These are phyloP conservation scores for Boechera stricta DNA, from an alignment of 345 rosid genomes.

Conservation along the genomic window DNA sequence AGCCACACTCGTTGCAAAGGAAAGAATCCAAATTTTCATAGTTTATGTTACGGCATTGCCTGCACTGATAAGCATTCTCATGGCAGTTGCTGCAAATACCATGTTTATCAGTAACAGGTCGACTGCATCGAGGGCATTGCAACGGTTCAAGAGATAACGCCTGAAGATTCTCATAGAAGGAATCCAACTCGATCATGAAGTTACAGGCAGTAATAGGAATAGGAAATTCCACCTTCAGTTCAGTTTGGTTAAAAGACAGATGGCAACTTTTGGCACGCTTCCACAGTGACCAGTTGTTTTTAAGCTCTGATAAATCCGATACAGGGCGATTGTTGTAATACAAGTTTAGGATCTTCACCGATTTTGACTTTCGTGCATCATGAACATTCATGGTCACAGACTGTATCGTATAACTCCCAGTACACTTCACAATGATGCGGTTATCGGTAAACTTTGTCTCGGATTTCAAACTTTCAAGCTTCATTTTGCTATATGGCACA, in stretches of 20 bases:
- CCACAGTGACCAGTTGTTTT: constrained; percentile 97
- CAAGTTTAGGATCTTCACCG: constrained; percentile 94
- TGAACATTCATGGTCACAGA: constrained; percentile 98
- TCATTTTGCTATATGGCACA: constrained; percentile 97
- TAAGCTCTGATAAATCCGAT: constrained; percentile 93
- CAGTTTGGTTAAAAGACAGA: constrained; percentile 95
- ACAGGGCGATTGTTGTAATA: constrained; percentile 98
- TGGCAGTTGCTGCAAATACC: constrained; percentile 98
- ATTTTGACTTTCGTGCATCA: constrained; percentile 97
- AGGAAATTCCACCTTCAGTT: constrained; percentile 96
- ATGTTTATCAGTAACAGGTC: constrained; percentile 95
- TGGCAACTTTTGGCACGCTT: constrained; percentile 99
- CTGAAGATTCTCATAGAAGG: constrained; percentile 99
- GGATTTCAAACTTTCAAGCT: constrained; percentile 95
- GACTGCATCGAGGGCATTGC: constrained; percentile 99
- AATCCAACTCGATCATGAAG: constrained; percentile 99
- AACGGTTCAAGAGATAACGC: constrained; percentile 96
- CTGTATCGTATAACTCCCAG: constrained; percentile 98
- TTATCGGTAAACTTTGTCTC: constrained; percentile 98
- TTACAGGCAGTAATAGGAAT: constrained; percentile 99
- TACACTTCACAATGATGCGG: constrained; percentile 96
- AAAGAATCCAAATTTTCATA: constrained; percentile 97
- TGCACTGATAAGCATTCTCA: constrained; percentile 99
- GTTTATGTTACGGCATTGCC: constrained; percentile 99
- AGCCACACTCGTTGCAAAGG: constrained; percentile 98